Percentiles rank a stretch among this genome's conserved stretches.
phyloP scores from a whole-genome alignment of 305 asterid species.

The Fraxinus sp. region DNA sequence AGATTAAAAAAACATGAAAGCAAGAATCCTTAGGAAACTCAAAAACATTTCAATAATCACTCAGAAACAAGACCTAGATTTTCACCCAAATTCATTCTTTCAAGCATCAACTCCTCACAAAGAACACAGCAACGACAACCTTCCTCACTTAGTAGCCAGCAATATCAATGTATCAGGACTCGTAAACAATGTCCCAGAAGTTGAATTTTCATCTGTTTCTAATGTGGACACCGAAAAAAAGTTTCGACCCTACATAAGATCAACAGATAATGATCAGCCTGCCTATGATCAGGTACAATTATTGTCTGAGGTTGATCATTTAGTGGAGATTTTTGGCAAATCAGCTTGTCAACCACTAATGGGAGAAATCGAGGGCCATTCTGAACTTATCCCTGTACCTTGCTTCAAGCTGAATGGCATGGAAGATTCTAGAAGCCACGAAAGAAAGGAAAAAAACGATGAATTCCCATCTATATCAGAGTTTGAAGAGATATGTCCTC shows the following conservation, averaged over 20 bases:
- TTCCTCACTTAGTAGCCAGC: background rate
- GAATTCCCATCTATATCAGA: conserved; percentile 5
- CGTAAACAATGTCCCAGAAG: conserved; percentile 22
- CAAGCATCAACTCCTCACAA: conserved; percentile 22
- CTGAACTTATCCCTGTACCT: conserved; percentile 11
- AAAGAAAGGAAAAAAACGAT: conserved; percentile 11
- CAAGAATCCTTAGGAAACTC: conserved; percentile 48
- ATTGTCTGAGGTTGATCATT: conserved; percentile 6
- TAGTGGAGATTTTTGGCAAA: conserved; percentile 4
- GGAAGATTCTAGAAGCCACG: conserved; percentile 18
- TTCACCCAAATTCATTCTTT: conserved; percentile 25
- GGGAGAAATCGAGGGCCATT: background rate
- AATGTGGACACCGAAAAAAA: conserved; percentile 11
- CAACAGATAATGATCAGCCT: background rate
- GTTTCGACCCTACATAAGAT: conserved; percentile 4
- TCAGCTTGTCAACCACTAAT: conserved; percentile 18
- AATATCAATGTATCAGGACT: conserved; percentile 4
- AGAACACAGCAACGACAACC: conserved; percentile 4
- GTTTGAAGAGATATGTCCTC: conserved; percentile 53
- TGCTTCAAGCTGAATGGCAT: conserved; percentile 6
- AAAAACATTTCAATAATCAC: conserved; percentile 42
- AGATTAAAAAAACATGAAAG: conserved; percentile 44
- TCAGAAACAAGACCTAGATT: conserved; percentile 30
- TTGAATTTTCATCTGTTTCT: conserved; percentile 13
- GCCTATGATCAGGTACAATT: conserved; percentile 23